These are phyloP conservation scores for Suillus decipiens DNA, from an alignment of 768 basidiomycete species.

Conservation along the genomic window DNA sequence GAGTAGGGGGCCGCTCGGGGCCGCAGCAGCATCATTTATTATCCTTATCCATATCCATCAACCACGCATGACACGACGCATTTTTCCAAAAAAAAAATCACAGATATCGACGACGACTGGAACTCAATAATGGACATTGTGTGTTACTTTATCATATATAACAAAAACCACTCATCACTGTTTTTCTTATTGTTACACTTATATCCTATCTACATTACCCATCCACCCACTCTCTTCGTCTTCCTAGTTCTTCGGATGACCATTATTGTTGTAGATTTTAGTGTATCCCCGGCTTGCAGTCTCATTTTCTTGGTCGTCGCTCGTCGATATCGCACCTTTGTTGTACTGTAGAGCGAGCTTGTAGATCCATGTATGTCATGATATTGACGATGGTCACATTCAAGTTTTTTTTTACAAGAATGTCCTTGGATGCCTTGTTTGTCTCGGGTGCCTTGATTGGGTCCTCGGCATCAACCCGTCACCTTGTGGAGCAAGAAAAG, in stretches of 20 bases:
- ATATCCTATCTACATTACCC: conserved; percentile 2
- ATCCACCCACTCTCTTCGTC: not conserved
- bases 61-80: conserved; percentile 19
- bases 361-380: conserved; percentile 6
- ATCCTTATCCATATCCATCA: conserved; percentile 25
- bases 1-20: not conserved
- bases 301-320: conserved; percentile 6
- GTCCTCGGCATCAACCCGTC: not conserved
- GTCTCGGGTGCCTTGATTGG: not conserved
- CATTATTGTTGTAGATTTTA: conserved; percentile 7
- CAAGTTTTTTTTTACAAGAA: not conserved
- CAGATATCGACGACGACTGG: conserved; percentile 17
- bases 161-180: not conserved
- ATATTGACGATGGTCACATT: not conserved
- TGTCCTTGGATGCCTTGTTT: not conserved
- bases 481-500: not conserved
- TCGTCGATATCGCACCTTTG: conserved; percentile 4
- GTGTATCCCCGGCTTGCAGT: not conserved
- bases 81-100: conserved; percentile 13
- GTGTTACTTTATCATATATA: conserved; percentile 6
- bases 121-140: conserved; percentile 15
- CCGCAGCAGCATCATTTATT: conserved; percentile 21
- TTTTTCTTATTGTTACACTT: conserved; percentile 8
- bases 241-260: not conserved
- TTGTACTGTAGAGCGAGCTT: conserved; percentile 2